Conservation (phyloP, 2,329 filamentous ascomycete genomes). For the Diaporthe sp. region DNA sequence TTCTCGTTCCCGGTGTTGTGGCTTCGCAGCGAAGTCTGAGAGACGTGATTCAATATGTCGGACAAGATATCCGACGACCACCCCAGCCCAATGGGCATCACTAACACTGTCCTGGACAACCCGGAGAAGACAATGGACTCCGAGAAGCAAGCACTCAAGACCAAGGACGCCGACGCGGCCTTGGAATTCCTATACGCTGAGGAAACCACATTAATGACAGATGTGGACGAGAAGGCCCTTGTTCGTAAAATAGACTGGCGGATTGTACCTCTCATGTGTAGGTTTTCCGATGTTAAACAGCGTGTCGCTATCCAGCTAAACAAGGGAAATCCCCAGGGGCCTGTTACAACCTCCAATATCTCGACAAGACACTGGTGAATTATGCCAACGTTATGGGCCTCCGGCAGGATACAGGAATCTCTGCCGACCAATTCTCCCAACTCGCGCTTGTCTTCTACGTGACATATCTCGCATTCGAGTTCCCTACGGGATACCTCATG, state of each 20-base stretch:
- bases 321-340: slow-evolving; percentile 41
- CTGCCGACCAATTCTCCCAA: slow-evolving; percentile 46
- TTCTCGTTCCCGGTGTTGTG: not conserved
- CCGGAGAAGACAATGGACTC: slow-evolving; percentile 21
- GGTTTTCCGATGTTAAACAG: slow-evolving; percentile 12
- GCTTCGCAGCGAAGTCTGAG: not conserved
- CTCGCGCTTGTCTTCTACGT: slow-evolving; percentile 50
- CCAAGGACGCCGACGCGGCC: slow-evolving; percentile 33
- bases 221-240: slow-evolving; percentile 36
- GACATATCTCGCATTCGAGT: slow-evolving; percentile 48
- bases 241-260: slow-evolving; percentile 48
- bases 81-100: slow-evolving; percentile 1
- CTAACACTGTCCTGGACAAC: not conserved
- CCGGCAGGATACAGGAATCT: slow-evolving; percentile 46
- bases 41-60: not conserved
- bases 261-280: slow-evolving; percentile 48
- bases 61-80: slow-evolving; percentile 12
- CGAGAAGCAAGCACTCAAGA: slow-evolving; percentile 34
- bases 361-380: slow-evolving; percentile 49
- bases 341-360: slow-evolving; percentile 48
- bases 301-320: not conserved
- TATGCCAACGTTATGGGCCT: slow-evolving; percentile 50
- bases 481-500: slow-evolving; percentile 60
- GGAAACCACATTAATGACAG: slow-evolving; percentile 23
- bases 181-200: slow-evolving; percentile 35